Evolutionary conservation across 164 flowering plant species (phyloP), one percentile per base, ranked within the genome.

Genomic region (Magnolia officinalis): DNA sequence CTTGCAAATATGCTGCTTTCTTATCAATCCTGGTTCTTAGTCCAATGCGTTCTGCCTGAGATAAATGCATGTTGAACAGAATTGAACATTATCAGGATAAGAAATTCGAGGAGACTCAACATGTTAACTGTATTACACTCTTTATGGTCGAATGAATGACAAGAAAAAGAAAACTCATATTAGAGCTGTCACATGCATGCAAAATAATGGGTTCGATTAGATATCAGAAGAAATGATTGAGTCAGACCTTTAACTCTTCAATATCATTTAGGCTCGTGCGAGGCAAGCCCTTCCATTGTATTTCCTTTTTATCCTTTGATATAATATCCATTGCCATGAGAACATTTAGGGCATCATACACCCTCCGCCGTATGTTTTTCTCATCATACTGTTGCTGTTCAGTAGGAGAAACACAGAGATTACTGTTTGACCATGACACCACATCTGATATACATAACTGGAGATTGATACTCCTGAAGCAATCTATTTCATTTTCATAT

Each of bases 261-360:
- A 91, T 83, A 77, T 91, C 92, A 85, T 80, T 87, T 64, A 80
- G 67, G 81, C 87, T 88, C 55, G 94, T 90, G 61, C 87, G 87
- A 78, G 96, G 96, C 65, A 90, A 86, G 59, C 96, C 96, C 76
- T 84, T 91, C 96, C 96, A 91, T 69, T 89, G 94, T 80, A 91
- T 91, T 74, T 91, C 96, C 51, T 91, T 91, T 80, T 90, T 91
- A 81, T 91, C 92, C 81, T 91, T 91, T 20, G 96, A 90, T 80
- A 91, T 88, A 58, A 91, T 91, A 84, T 91, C 96, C 92, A 91
- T 90, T 45, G 96, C 96, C 96, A 91, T 91, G 71, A 91, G 96
- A 76, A 91, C 96, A 82, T 91, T 91, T 69, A 91, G 83, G 58
- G 96, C 96, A 83, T 91, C 96, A 83, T 91, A 91, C 20, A 91